Conservation (phyloP, 2,329 filamentous ascomycete genomes). For the Thielaviopsis ethacetica region DNA sequence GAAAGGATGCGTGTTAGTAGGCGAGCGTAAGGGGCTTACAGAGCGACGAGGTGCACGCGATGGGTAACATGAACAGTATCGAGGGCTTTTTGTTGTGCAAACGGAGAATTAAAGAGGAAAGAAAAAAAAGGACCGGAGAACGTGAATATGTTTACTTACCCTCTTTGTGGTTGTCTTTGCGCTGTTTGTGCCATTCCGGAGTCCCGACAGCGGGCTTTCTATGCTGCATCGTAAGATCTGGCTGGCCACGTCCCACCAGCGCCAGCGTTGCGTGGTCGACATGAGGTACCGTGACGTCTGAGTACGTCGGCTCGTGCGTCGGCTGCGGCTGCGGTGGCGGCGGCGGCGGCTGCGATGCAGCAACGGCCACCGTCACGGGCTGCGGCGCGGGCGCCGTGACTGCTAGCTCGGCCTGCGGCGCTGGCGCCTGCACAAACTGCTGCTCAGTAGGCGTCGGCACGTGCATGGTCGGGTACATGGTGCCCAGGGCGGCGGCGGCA, state of each 20-base stretch:
- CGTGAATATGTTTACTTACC: conserved; percentile 39
- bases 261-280: neutral
- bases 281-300: neutral
- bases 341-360: neutral
- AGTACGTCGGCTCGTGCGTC: neutral
- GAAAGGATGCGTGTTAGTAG: conserved; percentile 15
- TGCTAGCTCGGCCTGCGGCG: neutral
- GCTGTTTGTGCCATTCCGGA: conserved; percentile 93
- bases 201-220: conserved; percentile 83
- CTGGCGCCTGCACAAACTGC: conserved; percentile 36
- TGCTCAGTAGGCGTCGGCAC: conserved; percentile 42
- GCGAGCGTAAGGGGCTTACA: conserved; percentile 1
- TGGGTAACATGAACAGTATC: neutral
- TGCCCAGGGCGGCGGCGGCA: conserved; percentile 39
- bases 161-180: conserved; percentile 98
- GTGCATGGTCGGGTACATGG: conserved; percentile 43
- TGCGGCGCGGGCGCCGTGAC: neutral
- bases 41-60: neutral
- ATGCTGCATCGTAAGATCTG: conserved; percentile 9
- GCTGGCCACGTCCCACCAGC: neutral
- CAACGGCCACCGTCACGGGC: neutral
- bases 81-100: neutral
- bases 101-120: neutral
- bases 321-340: conserved; percentile 2
- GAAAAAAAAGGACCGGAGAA: too few species aligned